phyloP scores from a whole-genome alignment of 192 early-diverging fungal species.

The Linnemannia schmuckeri region DNA sequence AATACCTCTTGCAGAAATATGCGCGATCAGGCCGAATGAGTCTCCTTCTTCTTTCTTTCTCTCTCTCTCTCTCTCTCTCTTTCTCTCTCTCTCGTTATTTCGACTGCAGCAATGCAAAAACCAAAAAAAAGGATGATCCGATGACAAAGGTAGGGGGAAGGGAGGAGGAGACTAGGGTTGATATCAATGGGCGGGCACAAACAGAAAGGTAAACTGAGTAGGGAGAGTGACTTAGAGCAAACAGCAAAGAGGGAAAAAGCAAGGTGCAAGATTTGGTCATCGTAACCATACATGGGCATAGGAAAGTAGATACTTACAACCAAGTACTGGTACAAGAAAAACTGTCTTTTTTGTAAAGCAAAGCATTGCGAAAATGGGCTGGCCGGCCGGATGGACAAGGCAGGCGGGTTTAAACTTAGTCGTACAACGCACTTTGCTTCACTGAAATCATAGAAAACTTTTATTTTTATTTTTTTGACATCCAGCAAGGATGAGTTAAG shows the following conservation, averaged over 20 bases:
- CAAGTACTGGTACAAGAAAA: not conserved
- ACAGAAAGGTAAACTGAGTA: not conserved
- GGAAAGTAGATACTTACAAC: not conserved
- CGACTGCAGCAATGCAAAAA: not conserved
- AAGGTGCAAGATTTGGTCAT: not conserved
- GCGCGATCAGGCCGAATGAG: not conserved
- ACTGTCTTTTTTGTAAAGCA: too few relatives aligned
- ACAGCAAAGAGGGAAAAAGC: not conserved
- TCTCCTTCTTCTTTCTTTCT: too few relatives aligned
- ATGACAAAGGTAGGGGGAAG: not conserved
- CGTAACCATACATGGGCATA: constrained; percentile 1
- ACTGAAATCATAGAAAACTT: not conserved
- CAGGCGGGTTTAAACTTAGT: not conserved
- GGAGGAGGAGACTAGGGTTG: not conserved
- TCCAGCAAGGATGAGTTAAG: not conserved
- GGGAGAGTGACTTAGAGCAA: not conserved
- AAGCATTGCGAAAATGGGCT: not conserved
- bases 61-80: too few relatives aligned
- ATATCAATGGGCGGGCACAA: not conserved
- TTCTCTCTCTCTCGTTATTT: not conserved
- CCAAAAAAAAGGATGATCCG: constrained; percentile 5
- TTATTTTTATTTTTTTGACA: not conserved
- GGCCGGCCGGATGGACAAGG: not conserved
- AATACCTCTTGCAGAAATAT: not conserved
- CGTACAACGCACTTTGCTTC: not conserved